Evolutionary conservation across 2,329 filamentous ascomycete species (phyloP).

Genomic region (Aureobasidium sp.): DNA sequence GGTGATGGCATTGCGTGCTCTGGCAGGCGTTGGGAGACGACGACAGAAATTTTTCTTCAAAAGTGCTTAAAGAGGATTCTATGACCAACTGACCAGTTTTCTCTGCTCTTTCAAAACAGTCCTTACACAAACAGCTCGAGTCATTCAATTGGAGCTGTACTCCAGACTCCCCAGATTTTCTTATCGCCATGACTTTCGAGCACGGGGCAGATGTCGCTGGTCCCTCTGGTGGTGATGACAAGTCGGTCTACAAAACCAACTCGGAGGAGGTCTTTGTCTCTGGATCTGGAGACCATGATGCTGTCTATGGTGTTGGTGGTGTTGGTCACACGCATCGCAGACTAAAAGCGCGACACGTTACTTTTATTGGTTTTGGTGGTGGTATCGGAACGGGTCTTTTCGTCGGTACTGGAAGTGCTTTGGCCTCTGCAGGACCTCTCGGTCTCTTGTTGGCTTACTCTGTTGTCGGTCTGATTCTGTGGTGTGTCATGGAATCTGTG

Average conservation of each 20-base stretch:
- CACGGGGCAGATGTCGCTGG: slow-evolving; percentile 9
- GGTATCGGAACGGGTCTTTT: slow-evolving; percentile 46
- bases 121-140: not conserved
- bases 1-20: slow-evolving; percentile 11
- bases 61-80: not conserved
- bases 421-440: slow-evolving; percentile 43
- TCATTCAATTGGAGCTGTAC: not conserved
- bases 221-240: not conserved
- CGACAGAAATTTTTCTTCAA: not conserved
- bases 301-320: slow-evolving; percentile 18
- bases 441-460: slow-evolving; percentile 42
- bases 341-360: slow-evolving; percentile 20
- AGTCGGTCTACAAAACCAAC: slow-evolving; percentile 5
- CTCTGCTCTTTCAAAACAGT: not conserved
- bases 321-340: slow-evolving; percentile 20
- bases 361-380: slow-evolving; percentile 20
- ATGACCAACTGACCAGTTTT: not conserved
- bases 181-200: slow-evolving; percentile 1
- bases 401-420: slow-evolving; percentile 43
- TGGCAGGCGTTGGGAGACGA: not conserved
- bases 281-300: slow-evolving; percentile 10
- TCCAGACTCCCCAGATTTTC: slow-evolving; percentile 5
- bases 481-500: slow-evolving; percentile 31
- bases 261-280: slow-evolving; percentile 1
- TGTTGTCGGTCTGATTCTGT: slow-evolving; percentile 32